phyloP scores from a whole-genome alignment of 2,329 filamentous ascomycete species.

The Botrytis hyacinthi region DNA sequence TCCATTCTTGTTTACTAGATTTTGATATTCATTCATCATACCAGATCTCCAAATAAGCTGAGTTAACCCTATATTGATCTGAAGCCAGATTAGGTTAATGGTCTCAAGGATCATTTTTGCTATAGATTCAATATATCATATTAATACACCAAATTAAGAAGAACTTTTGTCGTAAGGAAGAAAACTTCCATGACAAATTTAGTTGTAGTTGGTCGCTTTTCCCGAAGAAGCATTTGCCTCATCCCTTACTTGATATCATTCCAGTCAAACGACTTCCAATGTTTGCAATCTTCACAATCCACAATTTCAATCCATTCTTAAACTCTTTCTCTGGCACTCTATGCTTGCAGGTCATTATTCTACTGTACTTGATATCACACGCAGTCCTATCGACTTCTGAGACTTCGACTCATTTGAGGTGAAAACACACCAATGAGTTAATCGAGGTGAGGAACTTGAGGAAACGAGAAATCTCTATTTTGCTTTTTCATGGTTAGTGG shows the following conservation, averaged over 20 bases:
- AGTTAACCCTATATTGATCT: background rate
- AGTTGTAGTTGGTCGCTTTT: background rate
- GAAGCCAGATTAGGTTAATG: background rate
- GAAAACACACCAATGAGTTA: background rate
- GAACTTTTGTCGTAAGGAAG: background rate
- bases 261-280: background rate
- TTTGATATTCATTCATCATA: background rate
- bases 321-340: background rate
- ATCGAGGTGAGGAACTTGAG: background rate
- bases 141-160: background rate
- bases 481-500: background rate
- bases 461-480: background rate
- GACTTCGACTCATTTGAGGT: background rate
- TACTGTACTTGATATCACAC: background rate
- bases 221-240: background rate
- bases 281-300: background rate
- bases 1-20: background rate
- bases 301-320: background rate
- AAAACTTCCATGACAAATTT: background rate
- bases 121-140: background rate
- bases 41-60: background rate
- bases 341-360: background rate
- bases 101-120: background rate
- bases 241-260: constrained; percentile 5
- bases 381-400: background rate